Conservation (phyloP, 352 stramenopile genomes). For the Phytophthora brassicae region DNA sequence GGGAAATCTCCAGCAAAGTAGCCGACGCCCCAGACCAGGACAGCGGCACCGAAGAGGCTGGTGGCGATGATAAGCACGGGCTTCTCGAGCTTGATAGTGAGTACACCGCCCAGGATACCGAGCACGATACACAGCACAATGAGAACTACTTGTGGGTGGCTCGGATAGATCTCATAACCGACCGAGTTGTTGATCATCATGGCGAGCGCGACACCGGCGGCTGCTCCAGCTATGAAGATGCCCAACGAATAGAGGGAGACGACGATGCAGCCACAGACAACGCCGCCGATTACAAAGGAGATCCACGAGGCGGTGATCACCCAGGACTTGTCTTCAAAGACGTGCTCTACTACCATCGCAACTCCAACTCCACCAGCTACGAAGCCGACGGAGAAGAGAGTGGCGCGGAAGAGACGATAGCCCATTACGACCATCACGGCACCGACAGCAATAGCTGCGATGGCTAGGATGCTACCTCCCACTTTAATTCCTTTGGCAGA, state of each 20-base stretch:
- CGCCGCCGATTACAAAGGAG: slow-evolving; percentile 51
- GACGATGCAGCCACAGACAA: slow-evolving; percentile 49
- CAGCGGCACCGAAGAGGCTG: slow-evolving; percentile 48
- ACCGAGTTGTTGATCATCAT: slow-evolving; percentile 56
- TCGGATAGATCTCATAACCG: slow-evolving; percentile 58
- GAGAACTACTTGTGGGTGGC: slow-evolving; percentile 47
- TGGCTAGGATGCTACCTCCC: slow-evolving; percentile 38
- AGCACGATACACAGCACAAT: slow-evolving; percentile 49
- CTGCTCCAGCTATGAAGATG: slow-evolving; percentile 59
- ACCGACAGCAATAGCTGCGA: slow-evolving; percentile 36
- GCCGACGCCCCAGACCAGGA: slow-evolving; percentile 58
- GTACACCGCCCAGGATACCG: slow-evolving; percentile 37
- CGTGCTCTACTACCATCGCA: slow-evolving; percentile 39
- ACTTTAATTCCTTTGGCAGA: slow-evolving; percentile 39
- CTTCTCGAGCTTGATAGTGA: slow-evolving; percentile 55
- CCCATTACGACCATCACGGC: slow-evolving; percentile 41
- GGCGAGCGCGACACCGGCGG: slow-evolving; percentile 52
- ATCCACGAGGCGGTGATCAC: slow-evolving; percentile 61
- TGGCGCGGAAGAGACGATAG: slow-evolving; percentile 62
- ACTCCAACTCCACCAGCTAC: slow-evolving; percentile 47
- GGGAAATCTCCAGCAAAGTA: slow-evolving; percentile 69
- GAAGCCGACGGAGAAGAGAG: slow-evolving; percentile 62
- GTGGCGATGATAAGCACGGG: slow-evolving; percentile 55
- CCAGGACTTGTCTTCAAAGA: slow-evolving; percentile 52
- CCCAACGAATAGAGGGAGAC: slow-evolving; percentile 51